Evolutionary conservation across 139 green algal species (phyloP), one percentile per base, ranked within the genome.

Genomic region (Haematococcus lacustris): DNA sequence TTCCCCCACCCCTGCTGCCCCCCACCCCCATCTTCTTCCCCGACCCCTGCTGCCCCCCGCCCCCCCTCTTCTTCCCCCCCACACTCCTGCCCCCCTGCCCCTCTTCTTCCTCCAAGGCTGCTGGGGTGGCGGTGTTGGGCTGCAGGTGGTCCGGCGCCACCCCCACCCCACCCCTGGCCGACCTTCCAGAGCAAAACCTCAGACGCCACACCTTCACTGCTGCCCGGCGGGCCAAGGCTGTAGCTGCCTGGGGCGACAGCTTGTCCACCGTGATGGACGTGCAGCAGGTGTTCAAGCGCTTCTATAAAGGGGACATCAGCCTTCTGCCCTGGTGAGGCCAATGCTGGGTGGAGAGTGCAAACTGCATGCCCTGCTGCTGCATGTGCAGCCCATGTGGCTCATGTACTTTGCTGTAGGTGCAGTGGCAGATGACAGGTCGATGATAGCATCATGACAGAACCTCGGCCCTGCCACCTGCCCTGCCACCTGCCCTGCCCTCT

Each of bases 271-370:
- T 85, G 53, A 74, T 85, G n/a, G 88, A 92, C 65, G 85, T 94
- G 6, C 67, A 78, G 35, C 41, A 74, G 3, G 82, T 94, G 34
- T 96, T 96, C 73, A 65, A 78, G 1, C 68, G 53, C 38, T 79
- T 77, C 71, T 64, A 64, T 60, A 68, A 78, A 73, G 88, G 91
- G n/a, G 81, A 90, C 32, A 80, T 93, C 38, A 74, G 65, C 13
- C 28, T 88, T 68, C 77, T 96, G 67, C 91, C 91, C 23, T 96
- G 91, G 91, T 84, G 63, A 34, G 91, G 94, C 78, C 41, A n/a
- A 30, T 70, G 6, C 17, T 33, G 23, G 30, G 69, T 33, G 69
- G 4, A 6, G 61, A 6, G 30, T 13, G 32, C 32, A 25, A 26
- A 25, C 7, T 40, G 65, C 38, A 6, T 59, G 38, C 17, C 3